Evolutionary conservation across 2,329 filamentous ascomycete species (phyloP).

Genomic region (Fusarium globosum): DNA sequence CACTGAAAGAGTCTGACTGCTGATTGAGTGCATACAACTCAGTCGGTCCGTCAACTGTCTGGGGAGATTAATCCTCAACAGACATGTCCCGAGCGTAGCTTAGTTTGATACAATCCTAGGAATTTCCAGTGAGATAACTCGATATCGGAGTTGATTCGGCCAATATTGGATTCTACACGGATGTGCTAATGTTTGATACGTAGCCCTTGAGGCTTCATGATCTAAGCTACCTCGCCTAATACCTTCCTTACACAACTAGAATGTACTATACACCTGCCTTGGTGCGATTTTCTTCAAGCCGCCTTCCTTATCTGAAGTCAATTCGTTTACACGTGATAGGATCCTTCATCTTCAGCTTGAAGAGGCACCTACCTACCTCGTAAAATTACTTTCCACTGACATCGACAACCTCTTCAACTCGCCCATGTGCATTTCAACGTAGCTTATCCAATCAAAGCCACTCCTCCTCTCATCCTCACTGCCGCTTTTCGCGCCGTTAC

Average conservation of each 20-base stretch:
- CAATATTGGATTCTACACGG: not conserved
- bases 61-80: not conserved
- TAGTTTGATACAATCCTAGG: not conserved
- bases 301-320: slow-evolving; percentile 12
- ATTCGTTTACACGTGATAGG: not conserved
- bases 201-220: not conserved
- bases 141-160: slow-evolving; percentile 7
- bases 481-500: slow-evolving; percentile 37
- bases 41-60: not conserved
- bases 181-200: not conserved
- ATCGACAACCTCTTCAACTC: not conserved
- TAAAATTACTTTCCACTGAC: not conserved
- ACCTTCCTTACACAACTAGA: slow-evolving; percentile 6
- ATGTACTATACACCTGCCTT: not conserved
- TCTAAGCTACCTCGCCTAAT: not conserved
- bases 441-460: slow-evolving; percentile 22
- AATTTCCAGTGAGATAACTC: not conserved
- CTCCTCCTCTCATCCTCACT: slow-evolving; percentile 21
- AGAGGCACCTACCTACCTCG: not conserved
- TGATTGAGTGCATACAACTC: not conserved
- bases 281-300: not conserved
- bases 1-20: too few species aligned
- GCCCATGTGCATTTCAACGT: not conserved
- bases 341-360: not conserved
- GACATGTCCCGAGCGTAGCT: not conserved